Base-by-base conservation (phyloP, 2,329 filamentous ascomycete genomes). In the Aspergillus ustus region DNA sequence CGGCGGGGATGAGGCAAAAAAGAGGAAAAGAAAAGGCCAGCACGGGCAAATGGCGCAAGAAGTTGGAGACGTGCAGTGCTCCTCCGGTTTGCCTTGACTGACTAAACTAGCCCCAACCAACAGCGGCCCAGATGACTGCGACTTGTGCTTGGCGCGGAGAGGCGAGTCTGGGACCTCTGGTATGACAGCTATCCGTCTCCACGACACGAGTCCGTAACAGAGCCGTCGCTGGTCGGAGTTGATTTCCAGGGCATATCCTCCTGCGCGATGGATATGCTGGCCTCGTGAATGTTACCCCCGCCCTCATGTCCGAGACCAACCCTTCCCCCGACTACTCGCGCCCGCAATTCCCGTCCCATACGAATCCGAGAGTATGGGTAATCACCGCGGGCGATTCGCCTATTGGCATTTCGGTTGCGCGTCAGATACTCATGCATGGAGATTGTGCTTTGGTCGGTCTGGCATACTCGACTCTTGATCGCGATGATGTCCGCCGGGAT, bases 371-470 rank as follows among this genome's bases (percentile, higher is more conserved):
- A 72, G 92, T 94, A 71, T 98, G 95, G 95, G 89, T 99, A 73
- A 82, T 99, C 67, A 97, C 93, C 11, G 90, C 91, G 62, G 91
- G 92, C 37, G 86, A 94, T 63, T 94, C 92, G 40, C 92, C 94
- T 13, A 85, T 97, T 66, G 90, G 90, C 57, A 90, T 97, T 63
- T 90, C 91, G 50, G 84, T 97, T 61, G 91, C 92, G 57, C 88
- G 90, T 58, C 87, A 92, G 69, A 84, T 96, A 48, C 88, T 98
- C 52, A 87, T 87, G n/a, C 93, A 97, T 77, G 94, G 95, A 52
- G 95, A 98, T 77, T 93, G 90, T 74, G 90, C 96, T 51, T 90
- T 94, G 52, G 91, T 92, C 5, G 95, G 93, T 57, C 84, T 97
- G 37, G 87, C 91, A 52, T 90, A 92, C 3, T 81, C 85, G 54